Evolutionary conservation across 257 asterid species (phyloP).

Genomic region (Oldenlandia corymbosa): DNA sequence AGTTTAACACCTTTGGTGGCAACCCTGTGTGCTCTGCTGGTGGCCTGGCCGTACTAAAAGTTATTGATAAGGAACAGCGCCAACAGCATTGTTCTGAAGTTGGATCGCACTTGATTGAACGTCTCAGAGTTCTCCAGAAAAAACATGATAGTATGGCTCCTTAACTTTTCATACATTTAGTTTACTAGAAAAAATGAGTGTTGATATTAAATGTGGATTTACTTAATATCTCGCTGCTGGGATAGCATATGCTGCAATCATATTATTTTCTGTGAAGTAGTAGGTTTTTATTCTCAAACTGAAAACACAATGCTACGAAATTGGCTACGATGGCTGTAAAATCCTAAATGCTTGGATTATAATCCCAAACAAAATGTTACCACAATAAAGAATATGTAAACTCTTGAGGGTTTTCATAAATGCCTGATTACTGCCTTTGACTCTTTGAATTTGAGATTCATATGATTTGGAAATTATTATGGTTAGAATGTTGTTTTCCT

Average conservation of each 20-base stretch:
- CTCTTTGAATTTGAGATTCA: not conserved
- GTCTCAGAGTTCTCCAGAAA: slow-evolving; percentile 66
- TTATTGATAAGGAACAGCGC: slow-evolving; percentile 79
- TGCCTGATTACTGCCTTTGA: not conserved
- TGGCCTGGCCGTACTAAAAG: slow-evolving; percentile 83
- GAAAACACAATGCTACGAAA: not conserved
- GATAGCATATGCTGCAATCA: too few relatives aligned
- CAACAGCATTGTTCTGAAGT: slow-evolving; percentile 80
- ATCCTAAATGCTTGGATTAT: too few relatives aligned
- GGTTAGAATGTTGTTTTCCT: not conserved
- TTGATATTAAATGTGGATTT: too few relatives aligned
- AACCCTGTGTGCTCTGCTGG: slow-evolving; percentile 99
- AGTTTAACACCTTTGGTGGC: slow-evolving; percentile 92
- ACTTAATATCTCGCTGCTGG: too few relatives aligned
- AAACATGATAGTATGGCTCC: slow-evolving; percentile 63
- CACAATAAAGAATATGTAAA: too few relatives aligned
- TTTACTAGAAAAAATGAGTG: not conserved
- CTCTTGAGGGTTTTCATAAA: too few relatives aligned
- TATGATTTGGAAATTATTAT: not conserved
- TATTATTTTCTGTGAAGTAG: too few relatives aligned
- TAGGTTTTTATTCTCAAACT: not conserved
- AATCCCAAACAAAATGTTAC: too few relatives aligned
- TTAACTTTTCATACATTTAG: slow-evolving; percentile 9
- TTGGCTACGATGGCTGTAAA: not conserved
- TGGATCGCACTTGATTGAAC: slow-evolving; percentile 72